These are phyloP conservation scores for Breviolum minutum DNA, from an alignment of 73 alveolate genomes.

Conservation along the genomic window DNA sequence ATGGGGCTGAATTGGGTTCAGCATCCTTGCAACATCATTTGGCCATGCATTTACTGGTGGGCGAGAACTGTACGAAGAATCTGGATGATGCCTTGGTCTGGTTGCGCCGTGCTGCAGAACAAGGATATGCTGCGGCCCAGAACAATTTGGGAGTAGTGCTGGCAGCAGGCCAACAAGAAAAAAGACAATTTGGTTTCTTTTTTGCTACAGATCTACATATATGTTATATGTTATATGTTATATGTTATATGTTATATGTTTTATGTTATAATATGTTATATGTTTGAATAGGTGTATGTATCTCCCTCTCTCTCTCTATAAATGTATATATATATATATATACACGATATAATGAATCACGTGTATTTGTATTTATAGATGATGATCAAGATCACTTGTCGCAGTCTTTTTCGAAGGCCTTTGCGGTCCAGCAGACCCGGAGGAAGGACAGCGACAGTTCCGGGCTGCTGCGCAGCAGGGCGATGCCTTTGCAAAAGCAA, in stretches of 20 bases:
- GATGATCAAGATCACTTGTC: too few species aligned
- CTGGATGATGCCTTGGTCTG: slow-evolving; percentile 16
- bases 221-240: neutral
- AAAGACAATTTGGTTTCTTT: neutral
- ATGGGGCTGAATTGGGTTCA: slow-evolving; percentile 42
- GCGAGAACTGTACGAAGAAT: slow-evolving; percentile 20
- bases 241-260: too few species aligned
- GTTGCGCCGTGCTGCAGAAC: slow-evolving; percentile 61
- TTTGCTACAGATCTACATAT: neutral
- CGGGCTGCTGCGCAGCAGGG: neutral
- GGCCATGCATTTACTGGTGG: slow-evolving; percentile 55
- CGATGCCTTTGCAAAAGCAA: neutral
- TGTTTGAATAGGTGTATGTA: too few species aligned
- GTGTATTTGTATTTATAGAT: too few species aligned
- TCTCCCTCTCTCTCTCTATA: too few species aligned
- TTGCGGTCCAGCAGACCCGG: neutral
- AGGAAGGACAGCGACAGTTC: slow-evolving; percentile 7
- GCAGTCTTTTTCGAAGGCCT: slow-evolving; percentile 15
- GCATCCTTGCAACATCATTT: slow-evolving; percentile 48
- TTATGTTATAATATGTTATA: too few species aligned
- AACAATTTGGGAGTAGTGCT: slow-evolving; percentile 68
- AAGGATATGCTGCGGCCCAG: slow-evolving; percentile 39
- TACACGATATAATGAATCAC: too few species aligned
- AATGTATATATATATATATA: too few species aligned
- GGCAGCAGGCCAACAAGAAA: slow-evolving; percentile 16